Conservation (phyloP, 2,329 filamentous ascomycete genomes). For the Xylariaceae sp. region DNA sequence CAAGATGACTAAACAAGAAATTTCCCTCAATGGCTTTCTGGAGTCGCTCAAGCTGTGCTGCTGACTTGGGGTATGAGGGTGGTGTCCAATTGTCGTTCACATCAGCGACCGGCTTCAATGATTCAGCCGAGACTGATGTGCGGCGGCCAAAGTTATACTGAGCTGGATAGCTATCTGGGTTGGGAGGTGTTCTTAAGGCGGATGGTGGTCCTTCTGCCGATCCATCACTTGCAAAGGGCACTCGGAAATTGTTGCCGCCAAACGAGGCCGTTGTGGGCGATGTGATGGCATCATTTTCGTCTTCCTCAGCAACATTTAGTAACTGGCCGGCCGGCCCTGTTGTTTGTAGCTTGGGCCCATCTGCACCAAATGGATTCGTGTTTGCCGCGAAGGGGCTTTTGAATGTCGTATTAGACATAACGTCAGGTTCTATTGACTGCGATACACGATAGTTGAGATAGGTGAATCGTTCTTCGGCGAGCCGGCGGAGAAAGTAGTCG, state of each 20-base stretch:
- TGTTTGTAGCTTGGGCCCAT: slow-evolving; percentile 34
- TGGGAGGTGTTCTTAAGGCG: slow-evolving; percentile 45
- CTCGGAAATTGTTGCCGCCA: slow-evolving; percentile 45
- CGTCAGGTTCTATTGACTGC: slow-evolving; percentile 36
- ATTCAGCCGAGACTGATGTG: slow-evolving; percentile 95
- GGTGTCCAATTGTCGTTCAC: slow-evolving; percentile 87
- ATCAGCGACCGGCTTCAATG: slow-evolving; percentile 81
- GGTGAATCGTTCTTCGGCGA: slow-evolving; percentile 61
- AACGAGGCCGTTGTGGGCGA: slow-evolving; percentile 68
- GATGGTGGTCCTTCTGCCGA: slow-evolving; percentile 43
- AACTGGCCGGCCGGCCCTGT: slow-evolving; percentile 39
- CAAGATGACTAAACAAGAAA: slow-evolving; percentile 90
- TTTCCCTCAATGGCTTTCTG: slow-evolving; percentile 80
- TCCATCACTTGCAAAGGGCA: slow-evolving; percentile 51
- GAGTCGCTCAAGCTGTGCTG: slow-evolving; percentile 75
- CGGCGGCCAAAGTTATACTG: slow-evolving; percentile 93
- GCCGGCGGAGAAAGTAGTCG: slow-evolving; percentile 62
- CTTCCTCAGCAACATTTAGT: slow-evolving; percentile 69
- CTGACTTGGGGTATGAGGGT: slow-evolving; percentile 76
- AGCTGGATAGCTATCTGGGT: slow-evolving; percentile 71
- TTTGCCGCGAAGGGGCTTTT: slow-evolving; percentile 66
- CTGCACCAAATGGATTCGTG: slow-evolving; percentile 68
- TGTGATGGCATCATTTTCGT: slow-evolving; percentile 71
- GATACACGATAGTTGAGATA: slow-evolving; percentile 23
- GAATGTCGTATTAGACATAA: slow-evolving; percentile 72